These are phyloP conservation scores for Fusarium sp. DNA, from an alignment of 2,329 filamentous ascomycete species.

Conservation along the genomic window DNA sequence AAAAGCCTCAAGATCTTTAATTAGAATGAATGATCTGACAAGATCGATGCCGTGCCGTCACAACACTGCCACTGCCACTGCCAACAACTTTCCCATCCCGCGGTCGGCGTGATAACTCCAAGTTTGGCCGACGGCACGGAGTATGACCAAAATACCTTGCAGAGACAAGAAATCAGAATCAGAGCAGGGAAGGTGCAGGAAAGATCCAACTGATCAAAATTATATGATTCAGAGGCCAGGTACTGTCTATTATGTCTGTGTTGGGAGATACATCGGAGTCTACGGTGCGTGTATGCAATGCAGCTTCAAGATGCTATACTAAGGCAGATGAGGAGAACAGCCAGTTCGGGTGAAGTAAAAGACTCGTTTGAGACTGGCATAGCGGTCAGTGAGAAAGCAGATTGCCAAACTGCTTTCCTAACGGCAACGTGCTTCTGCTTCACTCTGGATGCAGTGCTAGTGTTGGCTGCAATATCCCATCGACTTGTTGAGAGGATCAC, in stretches of 20 bases:
- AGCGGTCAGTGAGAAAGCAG: not conserved
- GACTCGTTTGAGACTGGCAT: not conserved
- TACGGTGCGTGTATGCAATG: not conserved
- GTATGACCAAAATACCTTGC: not conserved
- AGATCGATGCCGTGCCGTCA: slow-evolving; percentile 2
- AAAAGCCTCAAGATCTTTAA: not conserved
- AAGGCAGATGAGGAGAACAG: not conserved
- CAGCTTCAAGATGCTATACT: not conserved
- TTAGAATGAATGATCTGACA: slow-evolving; percentile 10
- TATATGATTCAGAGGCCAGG: not conserved
- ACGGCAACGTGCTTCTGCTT: slow-evolving; percentile 7
- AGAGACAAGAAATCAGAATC: not conserved
- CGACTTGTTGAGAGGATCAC: not conserved
- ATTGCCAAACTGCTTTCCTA: not conserved
- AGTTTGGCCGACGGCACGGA: slow-evolving; percentile 9
- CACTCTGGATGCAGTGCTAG: slow-evolving; percentile 6
- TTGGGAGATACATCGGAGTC: not conserved
- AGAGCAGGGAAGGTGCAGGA: not conserved
- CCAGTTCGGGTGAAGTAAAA: not conserved
- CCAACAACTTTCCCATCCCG: slow-evolving; percentile 1
- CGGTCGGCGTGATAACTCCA: slow-evolving; percentile 6
- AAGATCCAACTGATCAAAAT: not conserved
- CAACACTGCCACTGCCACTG: slow-evolving; percentile 4
- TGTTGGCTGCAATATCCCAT: slow-evolving; percentile 8
- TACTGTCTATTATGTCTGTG: not conserved